A percentile compares a stretch with the other conserved stretches of the same genome.
phyloP scores from a whole-genome alignment of 2,329 filamentous ascomycete genomes.

The Triangularia verruculosa region DNA sequence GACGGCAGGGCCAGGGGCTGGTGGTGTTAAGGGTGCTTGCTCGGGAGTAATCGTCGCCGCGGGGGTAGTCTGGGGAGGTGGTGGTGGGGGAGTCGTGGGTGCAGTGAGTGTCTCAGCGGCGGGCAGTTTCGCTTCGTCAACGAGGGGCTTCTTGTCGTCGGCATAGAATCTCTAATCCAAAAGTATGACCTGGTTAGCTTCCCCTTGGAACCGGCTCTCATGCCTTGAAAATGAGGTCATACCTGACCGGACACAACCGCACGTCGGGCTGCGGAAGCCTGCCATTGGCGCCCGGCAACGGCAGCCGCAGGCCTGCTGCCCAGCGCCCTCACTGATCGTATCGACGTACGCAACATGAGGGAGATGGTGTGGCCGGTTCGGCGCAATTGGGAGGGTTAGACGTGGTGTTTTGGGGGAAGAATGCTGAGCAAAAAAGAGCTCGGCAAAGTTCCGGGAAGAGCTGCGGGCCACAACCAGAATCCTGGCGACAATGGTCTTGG shows the following conservation, averaged over 20 bases:
- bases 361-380: constrained; percentile 45
- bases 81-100: constrained; percentile 42
- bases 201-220: constrained; percentile 7
- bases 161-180: constrained; percentile 54
- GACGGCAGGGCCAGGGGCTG: constrained; percentile 30
- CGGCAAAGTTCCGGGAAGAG: constrained; percentile 24
- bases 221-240: constrained; percentile 30
- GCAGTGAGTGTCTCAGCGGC: constrained; percentile 51
- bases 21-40: constrained; percentile 41
- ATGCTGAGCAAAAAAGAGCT: constrained; percentile 31
- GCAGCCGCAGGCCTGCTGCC: constrained; percentile 53
- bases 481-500: constrained; percentile 11
- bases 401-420: constrained; percentile 31
- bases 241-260: constrained; percentile 40
- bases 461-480: constrained; percentile 12
- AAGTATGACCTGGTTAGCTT: constrained; percentile 20
- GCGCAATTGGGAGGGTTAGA: constrained; percentile 28
- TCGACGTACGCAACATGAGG: constrained; percentile 67
- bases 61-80: constrained; percentile 35
- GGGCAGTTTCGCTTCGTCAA: constrained; percentile 50
- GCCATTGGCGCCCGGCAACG: constrained; percentile 58
- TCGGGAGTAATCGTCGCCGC: constrained; percentile 38
- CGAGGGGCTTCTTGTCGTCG: constrained; percentile 50
- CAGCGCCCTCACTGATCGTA: constrained; percentile 61
- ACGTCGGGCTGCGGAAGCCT: constrained; percentile 40